phyloP scores from a whole-genome alignment of 768 basidiomycete genomes.

The Lactarius hengduanensis region DNA sequence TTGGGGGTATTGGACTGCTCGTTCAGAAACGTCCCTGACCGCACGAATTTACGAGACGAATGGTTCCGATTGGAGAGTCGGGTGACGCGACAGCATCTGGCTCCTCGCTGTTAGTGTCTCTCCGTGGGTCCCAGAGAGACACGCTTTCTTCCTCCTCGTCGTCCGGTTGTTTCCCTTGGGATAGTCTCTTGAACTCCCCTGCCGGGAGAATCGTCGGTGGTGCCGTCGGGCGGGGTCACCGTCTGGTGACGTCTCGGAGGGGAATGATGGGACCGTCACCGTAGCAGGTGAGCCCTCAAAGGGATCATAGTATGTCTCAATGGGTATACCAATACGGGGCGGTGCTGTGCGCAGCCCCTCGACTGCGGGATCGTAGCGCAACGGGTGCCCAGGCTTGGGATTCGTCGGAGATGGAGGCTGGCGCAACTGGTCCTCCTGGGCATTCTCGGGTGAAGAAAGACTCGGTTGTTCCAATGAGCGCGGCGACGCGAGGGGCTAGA shows the following conservation, averaged over 20 bases:
- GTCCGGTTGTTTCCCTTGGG: constrained; percentile 43
- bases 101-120: constrained; percentile 11
- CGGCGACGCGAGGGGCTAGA: constrained; percentile 12
- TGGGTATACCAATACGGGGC: constrained; percentile 8
- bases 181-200: constrained; percentile 40
- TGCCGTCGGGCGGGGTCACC: constrained; percentile 2
- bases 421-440: not conserved
- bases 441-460: not conserved
- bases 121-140: constrained; percentile 43
- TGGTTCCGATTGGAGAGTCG: constrained; percentile 21
- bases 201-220: constrained; percentile 39
- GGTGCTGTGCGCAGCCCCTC: constrained; percentile 23
- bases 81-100: not conserved
- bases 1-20: not conserved
- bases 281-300: constrained; percentile 17
- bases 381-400: not conserved
- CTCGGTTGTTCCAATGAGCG: not conserved
- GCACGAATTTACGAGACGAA: constrained; percentile 24
- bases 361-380: not conserved
- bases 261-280: constrained; percentile 11
- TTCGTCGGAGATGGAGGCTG: not conserved
- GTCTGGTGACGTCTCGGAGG: not conserved
- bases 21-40: constrained; percentile 15
- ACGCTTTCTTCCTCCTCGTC: constrained; percentile 60
- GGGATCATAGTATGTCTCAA: constrained; percentile 11